Evolutionary conservation across 768 basidiomycete genomes (phyloP), one percentile per base, ranked within the genome.

Genomic region (Collybiopsis luxurians): DNA sequence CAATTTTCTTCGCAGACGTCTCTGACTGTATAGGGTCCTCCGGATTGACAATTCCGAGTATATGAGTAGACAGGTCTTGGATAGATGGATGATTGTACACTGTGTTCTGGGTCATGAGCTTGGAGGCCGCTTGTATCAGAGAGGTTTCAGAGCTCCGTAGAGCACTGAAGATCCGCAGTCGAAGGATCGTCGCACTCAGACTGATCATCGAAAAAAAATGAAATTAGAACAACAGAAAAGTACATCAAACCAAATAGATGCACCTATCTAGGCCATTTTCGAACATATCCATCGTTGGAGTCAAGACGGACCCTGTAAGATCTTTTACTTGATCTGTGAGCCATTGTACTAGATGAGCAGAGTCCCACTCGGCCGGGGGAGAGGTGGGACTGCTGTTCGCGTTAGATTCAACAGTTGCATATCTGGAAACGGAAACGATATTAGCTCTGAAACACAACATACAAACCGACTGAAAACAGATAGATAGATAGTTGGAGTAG

Each of bases 101-200:
- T 21, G 65, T 62, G 43, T 62, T 64, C 2, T 53, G 50, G 4
- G 59, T 39, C 57, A 47, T 63, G 30, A 28, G 55, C 28, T 53
- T 62, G 60, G 30, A 64, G 45, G 42, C 63, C 34, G 42, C 54
- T 59, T 1, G 38, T 28, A 15, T 44, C 38, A 34, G 64, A 48
- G 2, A 57, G 61, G 21, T 68, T 61, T 4, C 52, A 4, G 9
- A 46, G 42, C n/a, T 61, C 48, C 27, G 64, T 72, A 81, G 17
- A 64, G 59, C 31, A 63, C 71, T 58, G 67, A 61, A 56, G 69
- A 79, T 66, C 67, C 79, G 30, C 40, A 51, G 47, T 56, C 69
- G 63, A 69, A 80, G 59, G 42, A 70, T 57, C 11, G 66, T 66
- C 13, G 63, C 65, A 38, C 61, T 61, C 31, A 45, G 64, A n/a